Evolutionary conservation across 1,284 basidiomycete species (phyloP).

Genomic region (Leccinum griseonigrum): DNA sequence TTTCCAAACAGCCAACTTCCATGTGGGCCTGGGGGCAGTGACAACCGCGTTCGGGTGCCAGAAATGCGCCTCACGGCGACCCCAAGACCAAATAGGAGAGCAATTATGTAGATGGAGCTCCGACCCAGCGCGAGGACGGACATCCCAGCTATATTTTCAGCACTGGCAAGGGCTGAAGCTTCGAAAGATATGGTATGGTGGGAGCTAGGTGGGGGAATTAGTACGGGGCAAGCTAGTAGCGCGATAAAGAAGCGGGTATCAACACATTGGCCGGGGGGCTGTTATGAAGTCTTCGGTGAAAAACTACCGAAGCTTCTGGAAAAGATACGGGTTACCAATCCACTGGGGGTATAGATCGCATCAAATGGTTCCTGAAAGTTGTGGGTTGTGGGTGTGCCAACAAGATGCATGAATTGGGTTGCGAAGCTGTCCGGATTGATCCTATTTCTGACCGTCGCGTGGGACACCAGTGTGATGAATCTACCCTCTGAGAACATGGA

Average conservation of each 20-base stretch:
- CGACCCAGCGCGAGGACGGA: not conserved
- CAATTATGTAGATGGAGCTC: not conserved
- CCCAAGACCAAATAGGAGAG: constrained; percentile 7
- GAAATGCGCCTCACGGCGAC: not conserved
- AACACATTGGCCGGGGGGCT: not conserved
- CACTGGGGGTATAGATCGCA: not conserved
- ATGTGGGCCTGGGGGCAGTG: constrained; percentile 17
- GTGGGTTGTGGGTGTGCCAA: not conserved
- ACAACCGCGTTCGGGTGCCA: not conserved
- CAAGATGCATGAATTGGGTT: not conserved
- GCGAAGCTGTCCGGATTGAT: not conserved
- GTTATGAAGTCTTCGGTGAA: not conserved
- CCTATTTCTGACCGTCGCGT: not conserved
- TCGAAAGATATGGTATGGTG: not conserved
- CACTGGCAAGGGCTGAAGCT: not conserved
- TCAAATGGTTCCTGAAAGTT: not conserved
- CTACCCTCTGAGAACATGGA: not conserved
- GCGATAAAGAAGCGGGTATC: not conserved
- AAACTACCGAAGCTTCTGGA: not conserved
- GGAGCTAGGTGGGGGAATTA: not conserved
- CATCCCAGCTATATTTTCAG: not conserved
- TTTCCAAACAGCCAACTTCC: constrained; percentile 20
- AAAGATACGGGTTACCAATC: not conserved
- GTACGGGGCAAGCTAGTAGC: not conserved
- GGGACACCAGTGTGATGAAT: not conserved